Evolutionary conservation across 1,284 basidiomycete species (phyloP), one percentile per base, ranked within the genome.

Genomic region (Ceratobasidium sp.): DNA sequence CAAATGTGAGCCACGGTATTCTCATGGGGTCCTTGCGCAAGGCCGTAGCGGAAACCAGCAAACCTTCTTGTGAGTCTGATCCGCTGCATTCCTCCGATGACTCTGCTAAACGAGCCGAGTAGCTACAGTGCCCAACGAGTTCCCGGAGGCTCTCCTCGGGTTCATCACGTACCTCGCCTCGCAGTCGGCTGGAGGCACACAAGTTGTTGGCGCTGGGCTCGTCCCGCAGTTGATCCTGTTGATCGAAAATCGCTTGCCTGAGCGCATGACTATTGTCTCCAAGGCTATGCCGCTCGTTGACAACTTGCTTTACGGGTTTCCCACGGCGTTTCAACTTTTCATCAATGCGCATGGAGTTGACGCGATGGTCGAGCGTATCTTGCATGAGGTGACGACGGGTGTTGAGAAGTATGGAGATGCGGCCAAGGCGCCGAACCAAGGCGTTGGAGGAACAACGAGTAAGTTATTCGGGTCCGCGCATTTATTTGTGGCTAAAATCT

Each of bases 141-240:
- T 96, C 75, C 87, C 96, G 46, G 96, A 98, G 69, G 90, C 94
- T 0, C 83, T 98, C 23, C 83, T 98, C 75, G 89, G 91, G 28
- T 93, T 99, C 78, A 86, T 99, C 49, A 94, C 92, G 1, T 95
- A 90, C 82, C 88, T 99, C 76, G 90, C 94, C 14, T 91, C 92
- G 21, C 91, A 95, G 77, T 87, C 92, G 1, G 87, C 90, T 1
- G 94, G 95, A 38, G 94, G 93, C 41, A 94, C 92, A 78, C 94
- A 98, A 91, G 89, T 98, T 52, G 93, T 98, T 73, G 93, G 95
- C n/a, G 96, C 98, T n/a, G 98, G 98, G 1, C 84, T 98, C 55
- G 87, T 99, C 35, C 94, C 95, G 0, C 84, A 97, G 8, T 85
- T 99, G 16, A 90, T 98, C 66, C 93, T 97, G 78, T 84, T 97